Percentiles rank a stretch among this genome's conserved stretches.
Conservation (phyloP, 2,329 filamentous ascomycete genomes). For the Diaporthe longicolla region DNA sequence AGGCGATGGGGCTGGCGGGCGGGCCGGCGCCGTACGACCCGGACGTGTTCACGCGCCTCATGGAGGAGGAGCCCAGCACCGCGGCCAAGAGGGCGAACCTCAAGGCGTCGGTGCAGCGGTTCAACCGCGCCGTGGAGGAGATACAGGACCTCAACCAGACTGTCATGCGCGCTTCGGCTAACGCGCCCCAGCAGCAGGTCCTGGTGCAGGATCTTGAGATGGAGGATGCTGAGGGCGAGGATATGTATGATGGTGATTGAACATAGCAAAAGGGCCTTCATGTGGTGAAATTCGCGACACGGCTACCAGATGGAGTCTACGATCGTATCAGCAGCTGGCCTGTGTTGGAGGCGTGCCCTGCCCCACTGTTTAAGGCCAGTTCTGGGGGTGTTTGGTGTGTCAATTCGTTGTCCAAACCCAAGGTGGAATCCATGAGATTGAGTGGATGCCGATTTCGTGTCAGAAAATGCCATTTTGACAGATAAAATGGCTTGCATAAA, state of each 20-base stretch:
- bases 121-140: conserved; percentile 52
- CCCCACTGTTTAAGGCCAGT: not conserved
- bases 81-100: conserved; percentile 50
- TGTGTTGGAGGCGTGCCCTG: not conserved
- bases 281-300: not conserved
- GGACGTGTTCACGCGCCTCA: conserved; percentile 50
- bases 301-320: not conserved
- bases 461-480: not conserved
- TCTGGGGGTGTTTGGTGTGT: not conserved
- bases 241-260: conserved; percentile 26
- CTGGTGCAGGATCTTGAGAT: conserved; percentile 33
- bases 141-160: conserved; percentile 53
- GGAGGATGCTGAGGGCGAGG: conserved; percentile 35
- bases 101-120: conserved; percentile 52
- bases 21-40: conserved; percentile 38
- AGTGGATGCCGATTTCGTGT: not conserved
- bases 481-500: not conserved
- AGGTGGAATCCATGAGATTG: too few relatives aligned
- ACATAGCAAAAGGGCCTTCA: too few relatives aligned
- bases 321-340: not conserved
- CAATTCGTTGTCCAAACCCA: not conserved
- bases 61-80: conserved; percentile 55
- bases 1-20: conserved; percentile 58
- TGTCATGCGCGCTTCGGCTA: conserved; percentile 32
- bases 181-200: conserved; percentile 6